A percentile compares a stretch with the other conserved stretches of the same genome.
phyloP scores from a whole-genome alignment of 257 asterid species.

The Marsdenia floribunda region DNA sequence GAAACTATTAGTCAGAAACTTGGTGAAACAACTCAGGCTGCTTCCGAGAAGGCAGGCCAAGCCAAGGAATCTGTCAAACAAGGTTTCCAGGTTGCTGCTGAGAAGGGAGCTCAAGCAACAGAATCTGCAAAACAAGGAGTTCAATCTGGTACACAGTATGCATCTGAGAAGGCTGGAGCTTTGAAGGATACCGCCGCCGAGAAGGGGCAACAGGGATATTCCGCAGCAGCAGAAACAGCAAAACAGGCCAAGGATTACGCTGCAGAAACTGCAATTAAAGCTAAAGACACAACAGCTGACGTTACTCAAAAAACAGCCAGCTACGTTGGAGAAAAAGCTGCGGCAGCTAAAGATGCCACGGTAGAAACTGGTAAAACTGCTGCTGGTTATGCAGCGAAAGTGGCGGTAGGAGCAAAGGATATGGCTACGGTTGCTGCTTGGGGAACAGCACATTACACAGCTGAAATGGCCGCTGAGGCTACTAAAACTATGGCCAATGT shows the following conservation, averaged over 20 bases:
- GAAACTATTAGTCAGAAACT: not conserved
- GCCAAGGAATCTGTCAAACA: conserved; percentile 24
- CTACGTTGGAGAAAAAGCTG: conserved; percentile 35
- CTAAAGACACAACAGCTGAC: conserved; percentile 20
- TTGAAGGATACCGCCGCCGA: too few species aligned
- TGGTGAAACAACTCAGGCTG: not conserved
- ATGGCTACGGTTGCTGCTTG: conserved; percentile 64
- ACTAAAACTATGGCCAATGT: conserved; percentile 50
- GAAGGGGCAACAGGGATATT: conserved; percentile 20
- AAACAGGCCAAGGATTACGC: conserved; percentile 28
- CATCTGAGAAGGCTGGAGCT: too few species aligned
- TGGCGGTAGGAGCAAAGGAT: conserved; percentile 47
- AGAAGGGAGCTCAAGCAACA: too few species aligned
- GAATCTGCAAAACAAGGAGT: too few species aligned
- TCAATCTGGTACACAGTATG: too few species aligned
- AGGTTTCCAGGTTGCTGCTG: conserved; percentile 8
- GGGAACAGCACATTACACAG: conserved; percentile 67
- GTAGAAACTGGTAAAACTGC: conserved; percentile 49
- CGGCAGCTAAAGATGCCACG: conserved; percentile 39
- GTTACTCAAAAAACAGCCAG: conserved; percentile 31
- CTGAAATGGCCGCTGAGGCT: conserved; percentile 55
- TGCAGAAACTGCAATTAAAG: conserved; percentile 16
- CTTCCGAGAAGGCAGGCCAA: conserved; percentile 10
- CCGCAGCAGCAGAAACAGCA: conserved; percentile 3
- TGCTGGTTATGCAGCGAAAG: conserved; percentile 47